Evolutionary conservation across 805 yeast species (phyloP).

Genomic region (Kazachstania viticola): DNA sequence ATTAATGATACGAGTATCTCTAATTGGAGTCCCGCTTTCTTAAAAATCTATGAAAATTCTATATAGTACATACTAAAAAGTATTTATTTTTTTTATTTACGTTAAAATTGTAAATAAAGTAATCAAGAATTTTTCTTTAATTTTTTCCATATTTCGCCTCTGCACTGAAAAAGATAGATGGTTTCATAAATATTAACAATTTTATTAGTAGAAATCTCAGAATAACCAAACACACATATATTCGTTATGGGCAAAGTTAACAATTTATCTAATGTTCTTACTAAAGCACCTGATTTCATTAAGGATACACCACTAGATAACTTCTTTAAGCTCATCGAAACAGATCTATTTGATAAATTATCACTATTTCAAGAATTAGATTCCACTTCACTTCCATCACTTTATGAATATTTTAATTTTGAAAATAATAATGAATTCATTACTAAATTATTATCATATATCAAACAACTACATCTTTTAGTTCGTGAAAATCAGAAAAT

Average conservation of each 20-base stretch:
- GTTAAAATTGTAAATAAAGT: too few species aligned
- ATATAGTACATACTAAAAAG: too few species aligned
- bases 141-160: too few species aligned
- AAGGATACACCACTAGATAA: slow-evolving; percentile 26
- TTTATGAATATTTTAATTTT: slow-evolving; percentile 9
- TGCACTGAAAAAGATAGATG: neutral
- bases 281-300: slow-evolving; percentile 22
- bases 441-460: slow-evolving; percentile 6
- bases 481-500: slow-evolving; percentile 6
- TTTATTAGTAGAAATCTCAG: too few species aligned
- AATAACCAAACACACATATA: too few species aligned
- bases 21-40: slow-evolving; percentile 58
- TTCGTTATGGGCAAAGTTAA: neutral
- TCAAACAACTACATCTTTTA: slow-evolving; percentile 9
- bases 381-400: neutral
- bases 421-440: slow-evolving; percentile 14
- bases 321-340: slow-evolving; percentile 16
- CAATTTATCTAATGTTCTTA: slow-evolving; percentile 2
- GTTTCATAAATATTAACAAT: neutral
- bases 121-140: too few species aligned
- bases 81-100: too few species aligned
- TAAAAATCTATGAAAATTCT: slow-evolving; percentile 41
- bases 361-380: neutral
- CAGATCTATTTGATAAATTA: slow-evolving; percentile 9
- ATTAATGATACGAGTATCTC: slow-evolving; percentile 44